Conservation (phyloP, 1,139 yeast species). For the Suhomyces taliae region DNA sequence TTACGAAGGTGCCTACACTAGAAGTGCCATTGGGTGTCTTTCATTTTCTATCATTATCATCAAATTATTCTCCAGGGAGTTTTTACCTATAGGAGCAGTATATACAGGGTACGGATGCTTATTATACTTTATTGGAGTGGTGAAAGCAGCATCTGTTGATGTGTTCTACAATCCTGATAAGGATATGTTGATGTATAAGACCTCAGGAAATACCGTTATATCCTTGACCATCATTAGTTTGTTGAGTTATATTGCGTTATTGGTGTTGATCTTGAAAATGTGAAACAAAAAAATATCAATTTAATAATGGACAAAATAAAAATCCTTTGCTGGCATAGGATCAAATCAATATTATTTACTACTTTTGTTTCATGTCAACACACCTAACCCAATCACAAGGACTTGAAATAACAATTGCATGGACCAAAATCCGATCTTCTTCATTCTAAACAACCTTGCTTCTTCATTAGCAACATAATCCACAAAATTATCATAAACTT, state of each 20-base stretch:
- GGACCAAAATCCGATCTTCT: constrained; percentile 92
- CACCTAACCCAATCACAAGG: constrained; percentile 77
- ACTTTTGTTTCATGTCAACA: constrained; percentile 22
- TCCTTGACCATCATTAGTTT: constrained; percentile 44
- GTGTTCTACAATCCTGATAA: constrained; percentile 45
- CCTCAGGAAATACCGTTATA: constrained; percentile 53
- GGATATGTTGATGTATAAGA: constrained; percentile 43
- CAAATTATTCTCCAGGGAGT: constrained; percentile 53
- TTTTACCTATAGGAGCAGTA: constrained; percentile 52
- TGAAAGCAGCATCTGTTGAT: constrained; percentile 46
- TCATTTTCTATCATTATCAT: constrained; percentile 48
- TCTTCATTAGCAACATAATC: constrained; percentile 87
- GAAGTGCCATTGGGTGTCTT: constrained; percentile 52
- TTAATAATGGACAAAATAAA: background rate
- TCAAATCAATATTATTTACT: background rate
- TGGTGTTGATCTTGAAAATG: constrained; percentile 42
- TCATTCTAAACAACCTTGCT: constrained; percentile 66
- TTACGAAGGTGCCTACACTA: constrained; percentile 60
- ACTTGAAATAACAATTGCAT: constrained; percentile 80
- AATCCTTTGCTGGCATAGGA: background rate
- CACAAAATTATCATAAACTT: constrained; percentile 88
- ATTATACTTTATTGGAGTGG: constrained; percentile 48
- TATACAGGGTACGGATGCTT: constrained; percentile 54
- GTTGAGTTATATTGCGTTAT: constrained; percentile 44
- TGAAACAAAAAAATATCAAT: constrained; percentile 12